Conservation (phyloP, 768 basidiomycete genomes). For the Porphyrellus cyaneotinctus region DNA sequence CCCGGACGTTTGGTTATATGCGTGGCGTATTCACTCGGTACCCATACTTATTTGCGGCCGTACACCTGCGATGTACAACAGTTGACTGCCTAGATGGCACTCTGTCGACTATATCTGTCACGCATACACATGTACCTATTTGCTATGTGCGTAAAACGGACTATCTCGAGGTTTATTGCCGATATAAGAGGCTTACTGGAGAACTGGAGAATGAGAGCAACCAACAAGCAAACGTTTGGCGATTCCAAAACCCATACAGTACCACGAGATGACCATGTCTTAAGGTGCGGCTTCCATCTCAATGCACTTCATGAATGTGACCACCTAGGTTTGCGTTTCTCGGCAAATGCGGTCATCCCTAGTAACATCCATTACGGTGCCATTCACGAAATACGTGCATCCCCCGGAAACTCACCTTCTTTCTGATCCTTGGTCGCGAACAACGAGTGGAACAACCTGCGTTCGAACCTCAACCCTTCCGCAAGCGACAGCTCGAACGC, state of each 20-base stretch:
- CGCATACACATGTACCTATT: too few species aligned
- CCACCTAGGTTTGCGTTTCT: conserved; percentile 88
- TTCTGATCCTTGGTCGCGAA: conserved; percentile 96
- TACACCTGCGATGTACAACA: background rate
- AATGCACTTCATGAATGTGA: conserved; percentile 41
- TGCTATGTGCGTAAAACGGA: too few species aligned
- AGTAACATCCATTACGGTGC: conserved; percentile 3
- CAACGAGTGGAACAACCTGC: conserved; percentile 83
- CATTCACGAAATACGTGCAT: background rate
- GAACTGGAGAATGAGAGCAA: too few species aligned
- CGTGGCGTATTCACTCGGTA: background rate
- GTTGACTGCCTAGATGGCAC: too few species aligned
- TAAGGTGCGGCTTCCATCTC: background rate
- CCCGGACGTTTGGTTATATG: background rate
- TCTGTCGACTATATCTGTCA: too few species aligned
- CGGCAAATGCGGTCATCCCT: conserved; percentile 95
- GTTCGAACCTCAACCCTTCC: conserved; percentile 84
- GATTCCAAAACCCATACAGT: too few species aligned
- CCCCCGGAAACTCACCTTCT: conserved; percentile 59
- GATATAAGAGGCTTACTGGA: too few species aligned
- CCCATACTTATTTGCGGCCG: background rate
- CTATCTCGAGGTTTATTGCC: too few species aligned
- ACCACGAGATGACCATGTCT: too few species aligned
- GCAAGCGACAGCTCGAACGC: conserved; percentile 78
- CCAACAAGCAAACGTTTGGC: too few species aligned